Evolutionary conservation across 2,329 filamentous ascomycete genomes (phyloP), one percentile per base, ranked within the genome.

Genomic region (Botrytis tulipae): DNA sequence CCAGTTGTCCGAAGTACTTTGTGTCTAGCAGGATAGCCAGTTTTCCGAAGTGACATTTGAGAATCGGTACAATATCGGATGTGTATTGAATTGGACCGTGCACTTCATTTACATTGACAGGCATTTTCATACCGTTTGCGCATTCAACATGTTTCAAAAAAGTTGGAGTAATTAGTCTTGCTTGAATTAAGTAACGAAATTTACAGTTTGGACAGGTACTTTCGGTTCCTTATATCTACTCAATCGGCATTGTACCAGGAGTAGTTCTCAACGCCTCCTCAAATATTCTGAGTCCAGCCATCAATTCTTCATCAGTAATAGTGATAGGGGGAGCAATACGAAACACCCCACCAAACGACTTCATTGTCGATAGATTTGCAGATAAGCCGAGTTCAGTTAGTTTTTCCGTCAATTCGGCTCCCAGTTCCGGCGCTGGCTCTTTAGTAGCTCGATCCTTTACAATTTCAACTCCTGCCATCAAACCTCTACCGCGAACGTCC

Each of bases 311-410:
- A 42, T 83, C 83, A 0, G 85, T 85, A 14, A 90, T 86, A 0
- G 87, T 89, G 59, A 91, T 87, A 0, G 89, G 88, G 37, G 88
- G 89, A 8, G 88, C 88, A 69, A 91, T 86, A 18, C 89, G 82
- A 74, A 91, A 89, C 0, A 87, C 84, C 6, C 88, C 89, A 0
- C 86, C 85, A 78, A 89, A 88, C 65, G 84, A 86, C 10, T 84
- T 84, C 77, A 87, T 84, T 61, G 83, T 88, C 35, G 85, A 85
- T 44, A 91, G 74, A 77, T 90, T 89, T 7, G 86, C 86, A 82
- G 86, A 90, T 1, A 90, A 78, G 0, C 89, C 88, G 29, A 87
- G 78, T 60, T 85, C 83, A 68, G 85, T 85, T 72, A 87, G 86
- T 70, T 80, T 83, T 29, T 84, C 83, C 1, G 84, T 85, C 16